Evolutionary conservation across 306 rosid species (phyloP), one percentile per base, ranked within the genome.

Genomic region (Hippophae gyantsensis): DNA sequence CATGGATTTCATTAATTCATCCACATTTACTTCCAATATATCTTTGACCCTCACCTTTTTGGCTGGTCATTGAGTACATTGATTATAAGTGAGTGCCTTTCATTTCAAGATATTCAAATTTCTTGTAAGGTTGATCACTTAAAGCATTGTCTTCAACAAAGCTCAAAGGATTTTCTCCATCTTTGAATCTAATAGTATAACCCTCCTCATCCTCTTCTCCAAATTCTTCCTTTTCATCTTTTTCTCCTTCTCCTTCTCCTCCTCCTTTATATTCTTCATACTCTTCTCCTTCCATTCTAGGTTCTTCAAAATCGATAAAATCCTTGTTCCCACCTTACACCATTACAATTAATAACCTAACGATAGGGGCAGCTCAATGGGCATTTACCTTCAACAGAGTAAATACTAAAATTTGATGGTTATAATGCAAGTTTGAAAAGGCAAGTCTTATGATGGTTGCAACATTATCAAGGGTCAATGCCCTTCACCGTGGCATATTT

Each of bases 1-100:
- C 84, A 87, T 76, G 57, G 80, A 70, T 76, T 81, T 95, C 87
- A 85, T 74, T 54, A 81, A 62, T 73, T 87, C 96, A 67, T 80
- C 87, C 62, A 76, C 66, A 75, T 10, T 6, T 27, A 47, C 60
- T 71, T 78, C 87, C 44, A 81, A 51, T 49, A 76, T 60, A 58
- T 81, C 87, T n/a, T 81, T 84, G 59, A 63, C 77, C 68, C 84
- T 81, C 3, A 63, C 79, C 74, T 79, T 84, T 75, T 90, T 86
- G n/a, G 52, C 65, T 48, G 74, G 48, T 42, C 63, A 83, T 64
- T 79, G 82, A 41, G 86, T 81, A 71, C 65, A 26, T 13, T 10
- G 67, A 55, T 57, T 49, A 46, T 64, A 64, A 6, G 69, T 64
- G 32, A 54, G 76, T 38, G 84, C 63, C 76, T 87, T 87, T 46